Evolutionary conservation across 2,329 filamentous ascomycete genomes (phyloP), one percentile per base, ranked within the genome.

Genomic region (Nectriaceae sp.): DNA sequence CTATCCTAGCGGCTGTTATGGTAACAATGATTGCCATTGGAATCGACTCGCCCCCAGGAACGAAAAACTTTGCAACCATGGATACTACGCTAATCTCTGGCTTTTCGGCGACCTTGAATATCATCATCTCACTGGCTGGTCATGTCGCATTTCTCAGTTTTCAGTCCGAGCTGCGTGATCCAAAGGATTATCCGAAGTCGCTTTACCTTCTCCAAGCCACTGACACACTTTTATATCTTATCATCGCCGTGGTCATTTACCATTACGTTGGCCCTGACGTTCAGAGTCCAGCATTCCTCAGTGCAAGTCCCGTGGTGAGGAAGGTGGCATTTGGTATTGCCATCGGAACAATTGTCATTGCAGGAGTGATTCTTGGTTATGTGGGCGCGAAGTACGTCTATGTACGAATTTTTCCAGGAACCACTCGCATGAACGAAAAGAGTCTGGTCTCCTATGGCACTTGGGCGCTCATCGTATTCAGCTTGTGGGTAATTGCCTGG

Each of bases 291-390:
- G 62, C 66, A 0, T 50, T 68, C n/a, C 64, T 63, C 8, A 60
- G 57, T 31, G 57, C 57, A 4, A 64, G 65, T 1, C 43, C 50
- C 1, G 51, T 63, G 0, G 59, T 67, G 49, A 65, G 67, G 54
- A 68, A 67, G 54, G 58, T 68, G 6, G 58, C 59, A 3, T 68
- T 66, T 38, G 65, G 65, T 5, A 57, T 68, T 20, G 64, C 64
- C 1, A 46, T 68, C 0, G 64, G 62, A 1, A 64, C 64, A 0
- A 49, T 65, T 24, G 42, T 60, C 8, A 57, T 66, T 11, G 66
- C 63, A 21, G 65, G 62, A 2, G 65, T 65, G 37, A 53, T 70
- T 10, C 70, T 66, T 50, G 55, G 66, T 13, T n/a, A 36, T n/a
- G n/a, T 16, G 8, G 39, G 11, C 20, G 55, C 53, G 45, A 65